Base-by-base conservation (phyloP, 2,329 filamentous ascomycete species). In the Cladophialophora yegresii region DNA sequence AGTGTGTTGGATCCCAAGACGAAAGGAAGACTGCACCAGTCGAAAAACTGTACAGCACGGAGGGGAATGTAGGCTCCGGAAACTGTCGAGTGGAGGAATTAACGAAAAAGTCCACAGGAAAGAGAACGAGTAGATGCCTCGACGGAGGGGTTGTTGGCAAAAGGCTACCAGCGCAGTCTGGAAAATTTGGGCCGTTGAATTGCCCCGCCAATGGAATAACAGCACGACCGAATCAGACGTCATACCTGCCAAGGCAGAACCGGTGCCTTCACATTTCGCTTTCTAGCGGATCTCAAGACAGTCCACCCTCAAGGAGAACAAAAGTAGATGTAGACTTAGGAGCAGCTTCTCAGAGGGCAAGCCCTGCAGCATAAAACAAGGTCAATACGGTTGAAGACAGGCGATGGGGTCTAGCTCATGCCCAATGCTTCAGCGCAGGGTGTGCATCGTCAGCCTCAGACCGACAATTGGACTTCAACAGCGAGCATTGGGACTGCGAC, bases 141-240 rank as follows among this genome's bases (percentile, higher is more conserved):
- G 47, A 50, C 47, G 12, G 47, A 23, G 47, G 47, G 47, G 47
- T 50, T 20, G 45, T 50, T 50, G 47, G 47, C 47, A 50, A 50
- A 50, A 50, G 47, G 20, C 47, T 22, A 50, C 20, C 4, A 50
- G 47, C 47, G 47, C 47, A 50, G 23, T 13, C 22, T 22, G 47
- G 23, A 50, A 50, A 50, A 23, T 50, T 50, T 22, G 47, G 47
- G 20, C 47, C 20, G 8, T 16, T 43, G 47, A 22, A 12, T 50
- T 22, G 47, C 23, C 47, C 47, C 47, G 47, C 47, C 47, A 50
- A 50, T 50, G 16, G 36, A 43, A 8, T 43, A 43, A 43, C 16
- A 43, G 16, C 47, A 50, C 47, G 9, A 50, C 26, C 9, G 23
- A 26, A 26, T 23, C 23, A 12, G 47, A 50, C 47, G 47, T 50